Conservation (phyloP, 768 basidiomycete genomes). For the Rhodosporidiobolus odoratus region DNA sequence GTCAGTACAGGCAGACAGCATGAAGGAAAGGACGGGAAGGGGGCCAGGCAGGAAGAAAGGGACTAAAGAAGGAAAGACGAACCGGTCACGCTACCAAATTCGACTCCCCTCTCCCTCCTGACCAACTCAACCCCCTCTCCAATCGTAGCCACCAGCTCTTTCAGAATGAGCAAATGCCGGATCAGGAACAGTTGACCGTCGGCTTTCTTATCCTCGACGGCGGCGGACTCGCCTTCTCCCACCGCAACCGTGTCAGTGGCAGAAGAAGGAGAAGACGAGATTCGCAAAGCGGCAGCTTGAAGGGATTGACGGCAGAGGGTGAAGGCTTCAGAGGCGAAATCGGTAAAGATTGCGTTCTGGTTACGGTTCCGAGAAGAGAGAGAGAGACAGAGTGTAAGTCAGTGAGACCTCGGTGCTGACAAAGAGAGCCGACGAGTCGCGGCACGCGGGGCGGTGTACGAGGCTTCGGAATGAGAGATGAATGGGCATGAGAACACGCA, state of each 20-base stretch:
- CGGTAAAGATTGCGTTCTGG: constrained; percentile 93
- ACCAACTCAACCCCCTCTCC: constrained; percentile 59
- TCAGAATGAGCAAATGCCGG: constrained; percentile 80
- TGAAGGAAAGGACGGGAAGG: not conserved
- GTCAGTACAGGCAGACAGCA: not conserved
- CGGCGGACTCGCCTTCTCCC: constrained; percentile 38
- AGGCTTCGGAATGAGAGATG: not conserved
- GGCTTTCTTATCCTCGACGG: constrained; percentile 43
- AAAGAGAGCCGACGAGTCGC: no score
- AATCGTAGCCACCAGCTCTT: constrained; percentile 65
- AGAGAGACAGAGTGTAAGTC: no score
- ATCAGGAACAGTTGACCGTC: constrained; percentile 84
- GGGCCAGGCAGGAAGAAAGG: not conserved
- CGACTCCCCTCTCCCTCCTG: constrained; percentile 51
- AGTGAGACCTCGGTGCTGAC: not conserved
- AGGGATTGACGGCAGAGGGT: constrained; percentile 75
- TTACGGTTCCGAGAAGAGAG: no score
- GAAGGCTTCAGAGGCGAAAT: constrained; percentile 90
- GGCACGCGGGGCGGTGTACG: no score
- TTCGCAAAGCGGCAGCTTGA: constrained; percentile 61
- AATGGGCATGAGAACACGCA: constrained; percentile 46
- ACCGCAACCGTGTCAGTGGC: no score
- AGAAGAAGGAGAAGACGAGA: constrained; percentile 51
- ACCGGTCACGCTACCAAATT: constrained; percentile 40
- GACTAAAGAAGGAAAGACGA: not conserved